These are phyloP conservation scores for Solidago caesia DNA, from an alignment of 129 eudicot species.

Conservation along the genomic window DNA sequence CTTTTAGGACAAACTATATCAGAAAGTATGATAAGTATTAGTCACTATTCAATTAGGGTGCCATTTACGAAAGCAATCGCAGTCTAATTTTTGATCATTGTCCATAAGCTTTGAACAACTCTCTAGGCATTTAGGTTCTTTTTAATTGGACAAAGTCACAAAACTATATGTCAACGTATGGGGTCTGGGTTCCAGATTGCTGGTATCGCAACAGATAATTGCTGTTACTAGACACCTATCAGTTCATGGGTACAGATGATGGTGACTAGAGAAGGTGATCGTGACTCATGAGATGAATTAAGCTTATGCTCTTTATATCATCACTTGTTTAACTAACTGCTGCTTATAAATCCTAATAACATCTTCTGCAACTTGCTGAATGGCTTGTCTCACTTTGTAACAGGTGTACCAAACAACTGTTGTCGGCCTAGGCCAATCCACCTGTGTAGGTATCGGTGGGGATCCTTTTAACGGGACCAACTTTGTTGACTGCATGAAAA, in stretches of 20 bases:
- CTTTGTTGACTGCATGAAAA: constrained; percentile 93
- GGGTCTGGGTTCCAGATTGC: neutral
- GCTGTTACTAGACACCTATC: neutral
- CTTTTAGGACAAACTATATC: neutral
- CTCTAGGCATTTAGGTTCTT: no score
- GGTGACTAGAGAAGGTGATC: constrained; percentile 15
- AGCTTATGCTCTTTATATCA: constrained; percentile 1
- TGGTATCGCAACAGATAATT: neutral
- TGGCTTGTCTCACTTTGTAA: neutral
- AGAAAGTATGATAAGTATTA: neutral
- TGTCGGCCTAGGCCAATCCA: constrained; percentile 97
- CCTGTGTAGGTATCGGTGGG: constrained; percentile 98
- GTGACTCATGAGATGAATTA: constrained; percentile 17
- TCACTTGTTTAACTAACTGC: constrained; percentile 4
- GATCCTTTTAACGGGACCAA: constrained; percentile 99
- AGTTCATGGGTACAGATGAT: neutral
- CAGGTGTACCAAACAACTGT: constrained; percentile 99
- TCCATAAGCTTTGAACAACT: no score
- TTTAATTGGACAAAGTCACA: neutral
- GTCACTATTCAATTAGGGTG: no score
- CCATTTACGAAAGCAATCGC: no score
- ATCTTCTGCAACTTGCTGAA: constrained; percentile 6
- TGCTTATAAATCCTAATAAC: neutral
- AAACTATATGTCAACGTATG: neutral
- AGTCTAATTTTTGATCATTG: no score